Conservation (phyloP, 2,329 filamentous ascomycete genomes). For the Camillea tinctor region DNA sequence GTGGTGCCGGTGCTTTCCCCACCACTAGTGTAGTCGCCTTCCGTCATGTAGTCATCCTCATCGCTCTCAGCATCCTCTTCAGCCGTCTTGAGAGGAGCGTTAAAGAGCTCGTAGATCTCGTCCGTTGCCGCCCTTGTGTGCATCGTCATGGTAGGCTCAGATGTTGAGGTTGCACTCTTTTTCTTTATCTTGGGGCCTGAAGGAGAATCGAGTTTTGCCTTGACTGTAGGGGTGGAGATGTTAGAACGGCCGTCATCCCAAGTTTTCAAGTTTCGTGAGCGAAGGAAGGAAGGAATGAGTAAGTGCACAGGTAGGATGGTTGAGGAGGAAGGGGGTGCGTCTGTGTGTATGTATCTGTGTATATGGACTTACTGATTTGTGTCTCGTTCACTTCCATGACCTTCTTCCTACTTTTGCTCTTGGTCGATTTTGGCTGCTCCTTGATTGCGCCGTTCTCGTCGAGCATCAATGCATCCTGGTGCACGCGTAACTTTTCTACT, state of each 20-base stretch:
- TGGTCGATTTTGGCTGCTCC: conserved; percentile 44
- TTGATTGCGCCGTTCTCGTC: conserved; percentile 61
- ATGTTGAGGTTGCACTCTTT: conserved; percentile 42
- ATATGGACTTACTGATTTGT: conserved; percentile 71
- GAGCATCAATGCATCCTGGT: conserved; percentile 45
- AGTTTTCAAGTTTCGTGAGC: conserved; percentile 1
- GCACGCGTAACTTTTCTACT: conserved; percentile 41
- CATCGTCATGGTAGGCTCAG: conserved; percentile 96
- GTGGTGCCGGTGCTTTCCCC: conserved; percentile 83
- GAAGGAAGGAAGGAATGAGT: not conserved
- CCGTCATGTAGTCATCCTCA: conserved; percentile 68
- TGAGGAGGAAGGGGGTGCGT: not conserved
- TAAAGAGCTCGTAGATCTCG: conserved; percentile 97
- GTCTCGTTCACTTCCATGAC: conserved; percentile 85
- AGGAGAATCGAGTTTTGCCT: conserved; percentile 89
- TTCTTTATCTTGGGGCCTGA: conserved; percentile 82
- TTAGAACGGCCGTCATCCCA: not conserved
- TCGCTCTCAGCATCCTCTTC: conserved; percentile 44
- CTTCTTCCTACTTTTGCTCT: conserved; percentile 68
- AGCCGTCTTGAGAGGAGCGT: conserved; percentile 65
- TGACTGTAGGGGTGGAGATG: conserved; percentile 57
- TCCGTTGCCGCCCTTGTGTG: conserved; percentile 94
- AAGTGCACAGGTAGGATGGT: not conserved
- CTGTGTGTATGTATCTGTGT: not conserved
- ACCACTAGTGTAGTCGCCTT: conserved; percentile 78